Evolutionary conservation across 306 rosid species (phyloP), one percentile per base, ranked within the genome.

Genomic region (Prunus padus): DNA sequence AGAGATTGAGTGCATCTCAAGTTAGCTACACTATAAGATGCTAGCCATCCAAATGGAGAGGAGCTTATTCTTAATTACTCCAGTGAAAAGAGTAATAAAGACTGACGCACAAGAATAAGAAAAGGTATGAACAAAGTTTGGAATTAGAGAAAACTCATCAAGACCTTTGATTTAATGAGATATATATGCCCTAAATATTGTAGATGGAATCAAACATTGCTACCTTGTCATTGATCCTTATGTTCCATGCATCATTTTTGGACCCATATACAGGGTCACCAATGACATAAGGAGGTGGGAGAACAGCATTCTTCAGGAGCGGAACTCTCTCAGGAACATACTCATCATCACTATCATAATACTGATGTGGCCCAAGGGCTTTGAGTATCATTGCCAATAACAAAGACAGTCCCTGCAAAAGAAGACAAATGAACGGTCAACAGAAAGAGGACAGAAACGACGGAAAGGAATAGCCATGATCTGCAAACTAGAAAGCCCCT

Each of bases 301-400:
- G 85, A 73, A 44, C 79, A 71, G 91, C 82, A 77, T 87, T 87
- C 66, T 77, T 86, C 74, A 91, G 83, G 65, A 91, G 96, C 18
- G 97, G 91, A 81, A 79, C 87, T 67, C 91, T 81, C 31, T 82
- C 96, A 15, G 93, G 67, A 67, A 61, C 49, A 84, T 88, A 83
- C 3, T 93, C 98, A 51, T 93, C 93, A 65, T 89, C 97, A 64
- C 93, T 89, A 26, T 93, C 97, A 72, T 91, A 88, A 72, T 77
- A 78, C 67, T 70, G 89, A 85, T 82, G 88, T 0, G 92, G 89
- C 77, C 98, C 93, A 30, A 88, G 90, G 64, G 90, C 97, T 79
- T 89, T 93, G 73, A 91, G 90, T 76, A 89, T 65, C 92, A 87
- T 89, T 80, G 97, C 89, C 84, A 93, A 76, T 73, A 93, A 77